Evolutionary conservation across 192 early-diverging fungal species (phyloP).

Genomic region (Entrophospora sp.): DNA sequence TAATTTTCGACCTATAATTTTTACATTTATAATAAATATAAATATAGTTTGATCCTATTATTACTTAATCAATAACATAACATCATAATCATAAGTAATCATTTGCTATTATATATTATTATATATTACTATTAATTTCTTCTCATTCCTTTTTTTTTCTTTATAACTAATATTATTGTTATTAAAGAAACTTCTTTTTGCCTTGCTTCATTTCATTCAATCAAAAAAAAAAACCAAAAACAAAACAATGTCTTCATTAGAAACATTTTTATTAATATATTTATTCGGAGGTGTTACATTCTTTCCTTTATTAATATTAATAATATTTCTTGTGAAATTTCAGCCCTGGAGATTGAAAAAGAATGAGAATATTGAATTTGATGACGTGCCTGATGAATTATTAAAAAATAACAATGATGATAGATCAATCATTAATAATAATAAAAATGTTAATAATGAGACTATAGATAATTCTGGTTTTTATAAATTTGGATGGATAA

Average conservation of each 20-base stretch:
- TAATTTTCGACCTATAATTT: too few relatives aligned
- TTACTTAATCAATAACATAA: too few relatives aligned
- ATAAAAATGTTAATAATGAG: not conserved
- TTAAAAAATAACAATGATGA: not conserved
- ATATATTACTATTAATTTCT: too few relatives aligned
- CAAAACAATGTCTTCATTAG: not conserved
- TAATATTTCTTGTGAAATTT: not conserved
- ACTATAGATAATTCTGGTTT: not conserved
- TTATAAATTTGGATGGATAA: slow-evolving; percentile 10
- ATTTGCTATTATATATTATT: too few relatives aligned
- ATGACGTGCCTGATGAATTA: not conserved
- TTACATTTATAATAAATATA: too few relatives aligned
- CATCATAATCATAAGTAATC: too few relatives aligned
- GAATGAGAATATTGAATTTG: not conserved
- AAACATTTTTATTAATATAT: not conserved
- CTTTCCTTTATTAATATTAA: not conserved
- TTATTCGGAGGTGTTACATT: not conserved
- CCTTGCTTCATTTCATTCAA: too few relatives aligned
- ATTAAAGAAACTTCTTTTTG: too few relatives aligned
- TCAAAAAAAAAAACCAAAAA: too few relatives aligned
- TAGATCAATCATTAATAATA: not conserved
- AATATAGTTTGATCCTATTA: too few relatives aligned
- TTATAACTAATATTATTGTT: too few relatives aligned
- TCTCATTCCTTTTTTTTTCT: too few relatives aligned
- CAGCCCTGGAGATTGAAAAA: not conserved